A percentile compares a stretch with the other conserved stretches of the same genome.
Conservation (phyloP, 2,329 filamentous ascomycete genomes). For the Fusarium sp. region DNA sequence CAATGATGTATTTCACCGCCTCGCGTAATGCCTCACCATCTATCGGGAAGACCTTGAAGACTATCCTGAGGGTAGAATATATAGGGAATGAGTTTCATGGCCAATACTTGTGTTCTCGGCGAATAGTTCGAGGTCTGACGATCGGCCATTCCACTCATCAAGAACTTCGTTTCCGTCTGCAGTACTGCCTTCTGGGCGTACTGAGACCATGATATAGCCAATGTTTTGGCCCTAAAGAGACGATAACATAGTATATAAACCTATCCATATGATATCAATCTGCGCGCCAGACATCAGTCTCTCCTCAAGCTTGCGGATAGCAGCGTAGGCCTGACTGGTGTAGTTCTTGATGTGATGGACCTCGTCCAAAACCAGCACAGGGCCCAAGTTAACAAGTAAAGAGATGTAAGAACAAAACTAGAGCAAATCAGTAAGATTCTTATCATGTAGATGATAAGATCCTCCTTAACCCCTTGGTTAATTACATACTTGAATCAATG, state of each 20-base stretch:
- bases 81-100: too few relatives aligned
- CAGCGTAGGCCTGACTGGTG: background rate
- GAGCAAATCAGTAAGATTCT: background rate
- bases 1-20: too few relatives aligned
- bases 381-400: background rate
- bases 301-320: background rate
- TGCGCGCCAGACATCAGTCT: background rate
- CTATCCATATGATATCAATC: background rate
- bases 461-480: accelerated
- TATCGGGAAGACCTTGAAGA: too few relatives aligned
- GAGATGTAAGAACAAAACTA: background rate
- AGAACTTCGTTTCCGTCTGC: background rate
- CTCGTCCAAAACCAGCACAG: background rate
- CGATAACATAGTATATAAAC: background rate
- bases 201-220: background rate
- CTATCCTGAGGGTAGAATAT: too few relatives aligned
- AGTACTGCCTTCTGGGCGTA: background rate
- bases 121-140: background rate
- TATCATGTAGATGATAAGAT: background rate
- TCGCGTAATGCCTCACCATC: too few relatives aligned
- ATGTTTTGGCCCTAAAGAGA: background rate
- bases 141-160: background rate
- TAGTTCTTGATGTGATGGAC: background rate
- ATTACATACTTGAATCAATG: background rate
- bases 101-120: too few relatives aligned